Evolutionary conservation across 345 rosid species (phyloP).

Genomic region (Eucalyptus shirleyi): DNA sequence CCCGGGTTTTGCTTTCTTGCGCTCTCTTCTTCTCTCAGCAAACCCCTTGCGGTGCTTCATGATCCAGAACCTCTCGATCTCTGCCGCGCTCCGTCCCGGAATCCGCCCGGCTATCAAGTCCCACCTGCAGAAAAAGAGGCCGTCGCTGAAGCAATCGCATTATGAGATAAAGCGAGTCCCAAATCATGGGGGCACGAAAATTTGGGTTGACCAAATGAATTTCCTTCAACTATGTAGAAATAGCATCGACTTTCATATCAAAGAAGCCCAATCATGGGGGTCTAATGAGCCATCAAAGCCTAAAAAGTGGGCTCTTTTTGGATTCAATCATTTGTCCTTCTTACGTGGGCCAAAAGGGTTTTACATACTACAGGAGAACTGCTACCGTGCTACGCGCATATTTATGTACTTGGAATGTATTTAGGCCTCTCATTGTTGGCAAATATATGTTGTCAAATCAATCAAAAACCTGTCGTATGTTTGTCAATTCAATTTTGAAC

Average conservation of each 20-base stretch:
- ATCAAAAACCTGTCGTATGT: fast-evolving
- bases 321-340: not conserved
- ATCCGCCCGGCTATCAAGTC: slow-evolving; percentile 3
- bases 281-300: not conserved
- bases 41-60: not conserved
- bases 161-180: not conserved
- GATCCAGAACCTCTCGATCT: slow-evolving; percentile 6
- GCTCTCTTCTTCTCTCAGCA: not conserved
- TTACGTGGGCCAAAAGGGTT: not conserved
- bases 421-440: no score
- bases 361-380: not conserved
- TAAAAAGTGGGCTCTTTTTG: not conserved
- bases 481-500: not conserved
- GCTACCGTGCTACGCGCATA: not conserved
- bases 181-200: not conserved
- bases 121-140: not conserved
- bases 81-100: not conserved
- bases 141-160: not conserved
- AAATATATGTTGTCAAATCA: not conserved
- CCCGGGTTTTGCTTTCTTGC: not conserved
- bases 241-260: no score
- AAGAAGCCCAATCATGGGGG: not conserved
- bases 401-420: not conserved
- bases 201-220: not conserved
- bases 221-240: not conserved